Conservation (phyloP, 106 monocot genomes). For the Alisma plantagoaquatica region DNA sequence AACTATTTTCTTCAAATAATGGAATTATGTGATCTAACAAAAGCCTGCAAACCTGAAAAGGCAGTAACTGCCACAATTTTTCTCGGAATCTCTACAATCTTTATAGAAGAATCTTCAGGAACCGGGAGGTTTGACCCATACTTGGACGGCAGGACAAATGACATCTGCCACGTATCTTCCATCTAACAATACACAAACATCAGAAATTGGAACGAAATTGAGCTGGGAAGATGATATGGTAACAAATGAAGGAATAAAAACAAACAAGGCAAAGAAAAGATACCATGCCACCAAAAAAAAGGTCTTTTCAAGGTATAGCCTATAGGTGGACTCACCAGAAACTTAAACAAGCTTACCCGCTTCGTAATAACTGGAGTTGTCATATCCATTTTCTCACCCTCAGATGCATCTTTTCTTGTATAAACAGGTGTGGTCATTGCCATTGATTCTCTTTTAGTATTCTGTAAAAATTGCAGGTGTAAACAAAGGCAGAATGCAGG, state of each 20-base stretch:
- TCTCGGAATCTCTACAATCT: conserved; percentile 47
- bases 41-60: conserved; percentile 55
- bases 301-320: no score
- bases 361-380: conserved; percentile 73
- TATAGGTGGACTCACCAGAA: no score
- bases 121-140: conserved; percentile 68
- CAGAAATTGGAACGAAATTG: neutral
- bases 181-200: conserved; percentile 30
- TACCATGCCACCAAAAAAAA: neutral
- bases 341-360: no score
- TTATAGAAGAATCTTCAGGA: conserved; percentile 68
- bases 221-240: no score
- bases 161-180: conserved; percentile 63
- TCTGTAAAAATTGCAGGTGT: conserved; percentile 17
- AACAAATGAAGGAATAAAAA: no score
- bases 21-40: neutral
- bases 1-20: neutral
- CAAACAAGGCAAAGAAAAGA: neutral
- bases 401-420: conserved; percentile 37
- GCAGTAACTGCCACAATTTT: conserved; percentile 62
- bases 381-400: conserved; percentile 86
- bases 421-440: conserved; percentile 90
- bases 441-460: conserved; percentile 58
- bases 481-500: neutral
- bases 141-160: conserved; percentile 85